Percentiles rank a stretch among this genome's conserved stretches.
phyloP scores from a whole-genome alignment of 2,329 filamentous ascomycete species.

The Coniochaeta prunicola region DNA sequence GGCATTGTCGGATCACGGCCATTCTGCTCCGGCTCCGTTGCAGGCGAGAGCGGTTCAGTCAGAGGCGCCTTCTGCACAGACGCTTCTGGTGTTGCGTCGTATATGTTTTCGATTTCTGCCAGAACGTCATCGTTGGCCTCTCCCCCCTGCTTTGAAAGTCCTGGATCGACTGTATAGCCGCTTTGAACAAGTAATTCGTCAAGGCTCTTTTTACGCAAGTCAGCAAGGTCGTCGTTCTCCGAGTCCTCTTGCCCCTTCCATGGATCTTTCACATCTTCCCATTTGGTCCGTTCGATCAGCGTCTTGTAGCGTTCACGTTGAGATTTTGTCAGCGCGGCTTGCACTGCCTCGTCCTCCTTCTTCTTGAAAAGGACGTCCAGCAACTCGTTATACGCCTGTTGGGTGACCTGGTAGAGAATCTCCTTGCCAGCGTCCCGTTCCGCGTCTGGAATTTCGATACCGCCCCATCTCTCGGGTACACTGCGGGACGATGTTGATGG shows the following conservation, averaged over 20 bases:
- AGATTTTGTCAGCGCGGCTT: conserved; percentile 54
- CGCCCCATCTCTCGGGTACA: conserved; percentile 68
- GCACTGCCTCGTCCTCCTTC: conserved; percentile 69
- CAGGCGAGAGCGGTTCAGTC: not conserved
- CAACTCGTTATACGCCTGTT: conserved; percentile 89
- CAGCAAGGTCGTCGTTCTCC: not conserved
- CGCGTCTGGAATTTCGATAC: conserved; percentile 70
- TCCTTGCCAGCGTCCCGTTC: conserved; percentile 82
- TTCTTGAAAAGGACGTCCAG: conserved; percentile 79
- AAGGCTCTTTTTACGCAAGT: conserved; percentile 21
- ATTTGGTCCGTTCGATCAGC: conserved; percentile 28
- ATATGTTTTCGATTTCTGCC: conserved; percentile 8
- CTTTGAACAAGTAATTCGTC: conserved; percentile 33
- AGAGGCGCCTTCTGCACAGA: not conserved
- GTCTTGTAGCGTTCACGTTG: conserved; percentile 51
- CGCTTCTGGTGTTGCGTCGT: not conserved
- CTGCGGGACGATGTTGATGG: conserved; percentile 66
- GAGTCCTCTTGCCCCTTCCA: not conserved
- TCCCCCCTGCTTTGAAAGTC: conserved; percentile 9
- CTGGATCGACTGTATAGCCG: conserved; percentile 34
- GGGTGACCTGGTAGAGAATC: conserved; percentile 83
- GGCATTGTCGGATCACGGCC: conserved; percentile 56
- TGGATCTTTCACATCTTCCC: conserved; percentile 11
- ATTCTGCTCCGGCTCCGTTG: not conserved
- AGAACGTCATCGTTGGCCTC: conserved; percentile 10